phyloP scores from a whole-genome alignment of 257 asterid species.

The Ligustrum vulgare region DNA sequence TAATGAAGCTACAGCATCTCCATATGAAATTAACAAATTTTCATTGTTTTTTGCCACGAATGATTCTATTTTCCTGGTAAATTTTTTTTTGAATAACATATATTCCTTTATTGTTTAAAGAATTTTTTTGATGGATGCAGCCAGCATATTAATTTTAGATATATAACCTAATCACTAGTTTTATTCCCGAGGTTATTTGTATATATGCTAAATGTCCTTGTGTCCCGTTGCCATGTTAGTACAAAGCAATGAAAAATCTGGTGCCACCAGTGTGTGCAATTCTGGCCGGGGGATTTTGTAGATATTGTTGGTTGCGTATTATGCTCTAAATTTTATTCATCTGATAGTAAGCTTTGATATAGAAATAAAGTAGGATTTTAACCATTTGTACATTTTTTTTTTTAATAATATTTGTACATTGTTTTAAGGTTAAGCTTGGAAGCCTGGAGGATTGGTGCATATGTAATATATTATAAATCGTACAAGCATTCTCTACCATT shows the following conservation, averaged over 20 bases:
- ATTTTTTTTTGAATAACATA: not conserved
- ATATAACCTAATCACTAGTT: not conserved
- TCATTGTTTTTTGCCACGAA: conserved; percentile 47
- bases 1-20: conserved; percentile 38
- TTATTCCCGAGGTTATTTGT: too few species aligned
- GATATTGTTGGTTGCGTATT: too few species aligned
- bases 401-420: too few species aligned
- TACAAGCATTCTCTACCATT: too few species aligned
- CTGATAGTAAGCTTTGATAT: not conserved
- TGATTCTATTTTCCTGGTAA: conserved; percentile 85
- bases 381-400: too few species aligned
- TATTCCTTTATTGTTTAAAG: not conserved
- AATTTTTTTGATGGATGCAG: not conserved
- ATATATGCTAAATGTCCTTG: not conserved
- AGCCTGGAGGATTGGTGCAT: not conserved
- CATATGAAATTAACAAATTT: conserved; percentile 30
- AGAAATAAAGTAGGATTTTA: not conserved
- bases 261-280: too few species aligned
- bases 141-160: not conserved
- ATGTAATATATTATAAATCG: not conserved
- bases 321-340: not conserved
- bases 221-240: not conserved
- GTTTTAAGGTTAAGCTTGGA: too few species aligned
- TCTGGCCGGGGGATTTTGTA: too few species aligned
- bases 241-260: not conserved